phyloP scores from a whole-genome alignment of 371 early-diverging fungal genomes.

The Chytridium lagenaria region DNA sequence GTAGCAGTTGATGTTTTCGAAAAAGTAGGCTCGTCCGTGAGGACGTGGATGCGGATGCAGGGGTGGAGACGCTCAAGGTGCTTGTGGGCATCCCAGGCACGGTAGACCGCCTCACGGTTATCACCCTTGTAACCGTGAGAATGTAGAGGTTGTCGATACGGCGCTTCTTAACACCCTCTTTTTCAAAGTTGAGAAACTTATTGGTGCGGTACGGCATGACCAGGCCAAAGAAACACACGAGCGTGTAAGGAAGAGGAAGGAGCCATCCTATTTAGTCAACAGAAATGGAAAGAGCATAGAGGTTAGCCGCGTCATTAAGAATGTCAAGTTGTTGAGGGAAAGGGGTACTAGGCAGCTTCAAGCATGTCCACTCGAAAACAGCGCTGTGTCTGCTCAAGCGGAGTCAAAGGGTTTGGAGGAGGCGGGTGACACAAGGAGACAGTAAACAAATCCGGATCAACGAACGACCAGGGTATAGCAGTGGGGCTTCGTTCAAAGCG shows the following conservation, averaged over 20 bases:
- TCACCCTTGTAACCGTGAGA: conserved; percentile 59
- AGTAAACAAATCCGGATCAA: no score
- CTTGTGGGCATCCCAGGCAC: conserved; percentile 60
- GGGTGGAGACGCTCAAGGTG: conserved; percentile 62
- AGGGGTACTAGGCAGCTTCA: no score
- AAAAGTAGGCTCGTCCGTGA: conserved; percentile 65
- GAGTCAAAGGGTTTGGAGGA: no score
- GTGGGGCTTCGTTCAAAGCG: no score
- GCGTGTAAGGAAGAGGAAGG: conserved; percentile 59
- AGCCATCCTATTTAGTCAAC: conserved; percentile 44
- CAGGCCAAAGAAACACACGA: conserved; percentile 60
- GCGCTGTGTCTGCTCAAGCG: no score
- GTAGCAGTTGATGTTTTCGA: conserved; percentile 64
- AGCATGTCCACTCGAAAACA: no score
- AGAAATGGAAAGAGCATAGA: neutral
- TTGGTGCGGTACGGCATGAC: conserved; percentile 57
- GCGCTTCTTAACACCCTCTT: conserved; percentile 49
- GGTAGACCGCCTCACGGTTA: conserved; percentile 60
- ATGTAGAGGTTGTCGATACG: conserved; percentile 61
- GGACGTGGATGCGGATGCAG: conserved; percentile 58
- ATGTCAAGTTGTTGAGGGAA: no score
- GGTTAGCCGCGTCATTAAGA: neutral
- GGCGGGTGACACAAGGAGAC: no score
- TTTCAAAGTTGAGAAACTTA: conserved; percentile 53
- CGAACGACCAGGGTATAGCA: no score